phyloP scores from a whole-genome alignment of 345 rosid species.

The Populus alba region DNA sequence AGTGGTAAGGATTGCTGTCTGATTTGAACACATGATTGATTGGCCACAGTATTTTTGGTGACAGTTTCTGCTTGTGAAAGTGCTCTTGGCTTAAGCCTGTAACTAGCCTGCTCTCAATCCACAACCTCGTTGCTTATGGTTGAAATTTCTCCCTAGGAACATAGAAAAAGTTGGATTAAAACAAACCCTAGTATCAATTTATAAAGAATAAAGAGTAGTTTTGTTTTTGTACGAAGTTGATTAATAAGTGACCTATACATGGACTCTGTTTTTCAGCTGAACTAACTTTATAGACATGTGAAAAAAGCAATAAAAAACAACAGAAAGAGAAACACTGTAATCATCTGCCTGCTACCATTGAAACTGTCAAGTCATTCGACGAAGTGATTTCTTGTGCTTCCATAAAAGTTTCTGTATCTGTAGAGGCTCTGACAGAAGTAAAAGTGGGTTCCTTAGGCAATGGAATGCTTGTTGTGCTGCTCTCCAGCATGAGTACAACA shows the following conservation, averaged over 20 bases:
- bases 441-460: background rate
- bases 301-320: background rate
- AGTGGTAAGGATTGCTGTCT: background rate
- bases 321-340: background rate
- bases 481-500: background rate
- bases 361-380: conserved; percentile 55
- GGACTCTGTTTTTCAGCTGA: background rate
- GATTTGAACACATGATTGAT: background rate
- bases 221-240: background rate
- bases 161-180: background rate
- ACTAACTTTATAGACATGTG: background rate
- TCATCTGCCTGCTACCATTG: conserved; percentile 53
- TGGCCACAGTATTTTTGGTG: background rate
- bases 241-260: background rate
- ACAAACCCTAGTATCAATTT: background rate
- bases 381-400: conserved; percentile 47
- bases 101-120: background rate
- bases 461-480: background rate
- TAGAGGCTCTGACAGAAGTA: conserved; percentile 47
- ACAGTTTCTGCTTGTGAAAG: background rate
- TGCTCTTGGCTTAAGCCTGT: background rate
- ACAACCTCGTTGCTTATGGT: background rate
- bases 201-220: background rate
- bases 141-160: background rate
- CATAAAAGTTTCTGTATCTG: conserved; percentile 26